phyloP scores from a whole-genome alignment of 345 rosid species.

The Mangifera indica region DNA sequence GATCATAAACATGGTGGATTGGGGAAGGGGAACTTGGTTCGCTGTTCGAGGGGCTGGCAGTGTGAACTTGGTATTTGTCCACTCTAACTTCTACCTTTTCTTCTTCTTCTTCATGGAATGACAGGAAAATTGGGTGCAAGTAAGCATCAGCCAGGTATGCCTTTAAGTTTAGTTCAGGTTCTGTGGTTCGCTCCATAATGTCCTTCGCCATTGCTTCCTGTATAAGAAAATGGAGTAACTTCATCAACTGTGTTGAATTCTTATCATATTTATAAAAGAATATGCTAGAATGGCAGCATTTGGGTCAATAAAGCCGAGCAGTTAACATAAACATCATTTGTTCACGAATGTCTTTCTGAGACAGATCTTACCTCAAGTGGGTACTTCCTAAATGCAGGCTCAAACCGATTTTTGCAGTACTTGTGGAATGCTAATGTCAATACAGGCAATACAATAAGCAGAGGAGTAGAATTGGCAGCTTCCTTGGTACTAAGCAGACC shows the following conservation, averaged over 20 bases:
- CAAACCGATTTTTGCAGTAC: conserved; percentile 89
- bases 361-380: conserved; percentile 77
- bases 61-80: conserved; percentile 37
- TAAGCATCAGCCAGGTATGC: conserved; percentile 86
- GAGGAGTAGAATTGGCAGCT: conserved; percentile 89
- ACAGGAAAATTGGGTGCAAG: conserved; percentile 85
- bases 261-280: background rate
- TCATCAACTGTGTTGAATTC: background rate
- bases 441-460: conserved; percentile 72
- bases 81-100: conserved; percentile 53
- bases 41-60: conserved; percentile 33
- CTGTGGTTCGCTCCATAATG: conserved; percentile 49
- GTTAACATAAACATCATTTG: background rate
- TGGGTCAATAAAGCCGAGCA: background rate
- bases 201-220: conserved; percentile 98
- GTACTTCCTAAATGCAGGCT: conserved; percentile 84
- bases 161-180: conserved; percentile 56
- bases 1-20: conserved; percentile 30
- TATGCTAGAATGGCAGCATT: too few species aligned
- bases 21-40: conserved; percentile 65
- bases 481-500: conserved; percentile 86
- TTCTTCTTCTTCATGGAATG: conserved; percentile 51
- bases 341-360: background rate
- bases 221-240: background rate
- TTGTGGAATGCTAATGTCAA: conserved; percentile 82